These are phyloP conservation scores for Coniferiporia weirii DNA, from an alignment of 1,284 basidiomycete genomes.

Conservation along the genomic window DNA sequence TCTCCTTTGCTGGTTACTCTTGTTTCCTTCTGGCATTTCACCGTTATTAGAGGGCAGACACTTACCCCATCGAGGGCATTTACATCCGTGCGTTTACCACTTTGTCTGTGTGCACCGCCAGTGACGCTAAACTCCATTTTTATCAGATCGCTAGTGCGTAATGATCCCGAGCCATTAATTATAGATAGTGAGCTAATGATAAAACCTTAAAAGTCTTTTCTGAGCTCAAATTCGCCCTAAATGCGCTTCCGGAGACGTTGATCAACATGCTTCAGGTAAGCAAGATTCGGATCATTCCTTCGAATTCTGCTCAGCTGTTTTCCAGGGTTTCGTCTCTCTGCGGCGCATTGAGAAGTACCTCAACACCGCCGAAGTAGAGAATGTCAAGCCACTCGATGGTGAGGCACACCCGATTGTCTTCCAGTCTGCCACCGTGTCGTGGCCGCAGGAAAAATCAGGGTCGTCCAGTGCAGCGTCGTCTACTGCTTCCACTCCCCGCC, in stretches of 20 bases:
- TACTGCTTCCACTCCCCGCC: conserved; percentile 63
- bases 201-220: conserved; percentile 54
- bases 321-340: conserved; percentile 77
- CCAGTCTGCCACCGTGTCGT: conserved; percentile 82
- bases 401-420: conserved; percentile 63
- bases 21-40: conserved; percentile 80
- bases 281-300: neutral
- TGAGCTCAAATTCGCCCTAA: conserved; percentile 81
- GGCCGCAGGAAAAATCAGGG: conserved; percentile 71
- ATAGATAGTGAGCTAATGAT: neutral
- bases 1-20: conserved; percentile 73
- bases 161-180: neutral
- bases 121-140: neutral
- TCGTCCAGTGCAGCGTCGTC: conserved; percentile 47
- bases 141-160: conserved; percentile 11
- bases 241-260: conserved; percentile 85
- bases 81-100: conserved; percentile 54
- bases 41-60: conserved; percentile 59
- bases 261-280: conserved; percentile 72
- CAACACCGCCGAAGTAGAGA: conserved; percentile 60
- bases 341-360: conserved; percentile 91
- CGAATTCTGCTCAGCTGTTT: neutral
- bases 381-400: conserved; percentile 51
- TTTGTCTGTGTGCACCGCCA: neutral
- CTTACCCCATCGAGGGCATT: conserved; percentile 86